Evolutionary conservation across 2,329 filamentous ascomycete genomes (phyloP), one percentile per base, ranked within the genome.

Genomic region (Neoascochyta sp.): DNA sequence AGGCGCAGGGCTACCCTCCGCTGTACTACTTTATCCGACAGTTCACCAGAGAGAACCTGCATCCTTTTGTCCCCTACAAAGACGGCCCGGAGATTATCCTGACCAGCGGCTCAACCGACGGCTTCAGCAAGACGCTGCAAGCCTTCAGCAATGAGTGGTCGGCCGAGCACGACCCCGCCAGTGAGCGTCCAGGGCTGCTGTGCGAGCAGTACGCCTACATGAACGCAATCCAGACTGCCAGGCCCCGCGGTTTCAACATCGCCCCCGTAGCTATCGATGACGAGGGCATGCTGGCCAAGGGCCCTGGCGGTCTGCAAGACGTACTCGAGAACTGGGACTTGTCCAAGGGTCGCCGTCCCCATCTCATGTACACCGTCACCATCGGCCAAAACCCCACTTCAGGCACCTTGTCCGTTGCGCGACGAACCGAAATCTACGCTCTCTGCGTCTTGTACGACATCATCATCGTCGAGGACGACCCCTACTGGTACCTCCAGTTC

Each of bases 401-500:
- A 16, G 80, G 83, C 17, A 79, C 85, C 3, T 70, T 93, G 2
- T 81, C 83, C 3, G 60, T 92, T 7, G 67, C 81, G 50, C 79
- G 90, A 22, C 77, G 86, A 32, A 83, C 77, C 50, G 80, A 88
- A 29, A 74, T 95, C 16, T 95, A 95, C 57, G 76, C 74, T 11
- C 60, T 95, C 9, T 92, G 85, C 64, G 80, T 80, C 58, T 76
- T 82, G 57, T 94, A 86, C 65, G 88, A 95, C 61, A 76, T 95
- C 41, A 76, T 95, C 52, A 95, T 95, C 44, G 68, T 93, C 40
- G 90, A 96, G 63, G 90, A 96, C 51, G 89, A 95, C 41, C 90
- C 90, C 5, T 95, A 95, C 68, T 95, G 87, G 86, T 90, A 92
- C 61, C 72, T 96, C 7, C 90, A 95, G 60, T 95, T 78, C 62